phyloP scores from a whole-genome alignment of 2,329 filamentous ascomycete species.

The Pestalotiopsis fici region DNA sequence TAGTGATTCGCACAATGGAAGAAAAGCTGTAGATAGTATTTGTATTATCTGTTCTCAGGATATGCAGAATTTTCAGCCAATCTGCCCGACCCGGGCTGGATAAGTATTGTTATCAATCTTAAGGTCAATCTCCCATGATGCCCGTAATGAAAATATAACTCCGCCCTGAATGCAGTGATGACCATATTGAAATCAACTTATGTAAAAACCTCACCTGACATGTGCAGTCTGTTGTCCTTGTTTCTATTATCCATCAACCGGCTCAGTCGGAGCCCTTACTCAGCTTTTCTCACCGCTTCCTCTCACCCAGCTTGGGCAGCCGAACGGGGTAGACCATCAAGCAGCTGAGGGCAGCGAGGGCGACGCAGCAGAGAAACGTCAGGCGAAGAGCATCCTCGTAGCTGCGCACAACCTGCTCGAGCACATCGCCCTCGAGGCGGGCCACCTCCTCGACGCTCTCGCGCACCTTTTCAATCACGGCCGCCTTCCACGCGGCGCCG shows the following conservation, averaged over 20 bases:
- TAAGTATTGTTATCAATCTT: too few relatives aligned
- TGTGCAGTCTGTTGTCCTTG: not conserved
- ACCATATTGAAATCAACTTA: too few relatives aligned
- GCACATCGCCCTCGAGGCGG: constrained; percentile 34
- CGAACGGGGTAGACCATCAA: constrained; percentile 51
- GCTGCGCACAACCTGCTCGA: constrained; percentile 55
- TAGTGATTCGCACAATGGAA: not conserved
- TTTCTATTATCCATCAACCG: not conserved
- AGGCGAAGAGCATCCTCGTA: constrained; percentile 53
- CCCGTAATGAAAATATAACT: too few relatives aligned
- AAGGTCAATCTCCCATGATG: too few relatives aligned
- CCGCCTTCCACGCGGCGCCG: constrained; percentile 55
- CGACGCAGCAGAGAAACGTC: constrained; percentile 44
- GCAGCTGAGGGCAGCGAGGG: constrained; percentile 49
- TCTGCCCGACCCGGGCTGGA: too few relatives aligned
- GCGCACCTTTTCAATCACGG: constrained; percentile 53
- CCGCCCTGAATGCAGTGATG: too few relatives aligned
- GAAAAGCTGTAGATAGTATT: not conserved
- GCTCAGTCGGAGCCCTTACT: not conserved
- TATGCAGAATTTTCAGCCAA: too few relatives aligned
- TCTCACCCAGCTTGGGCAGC: constrained; percentile 52
- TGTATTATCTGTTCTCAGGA: too few relatives aligned
- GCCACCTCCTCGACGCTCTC: constrained; percentile 56
- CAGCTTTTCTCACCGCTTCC: constrained; percentile 29
- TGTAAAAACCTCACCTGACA: too few relatives aligned